A percentile compares a stretch with the other conserved stretches of the same genome.
phyloP scores from a whole-genome alignment of 345 rosid species.

The Camelina hispida region DNA sequence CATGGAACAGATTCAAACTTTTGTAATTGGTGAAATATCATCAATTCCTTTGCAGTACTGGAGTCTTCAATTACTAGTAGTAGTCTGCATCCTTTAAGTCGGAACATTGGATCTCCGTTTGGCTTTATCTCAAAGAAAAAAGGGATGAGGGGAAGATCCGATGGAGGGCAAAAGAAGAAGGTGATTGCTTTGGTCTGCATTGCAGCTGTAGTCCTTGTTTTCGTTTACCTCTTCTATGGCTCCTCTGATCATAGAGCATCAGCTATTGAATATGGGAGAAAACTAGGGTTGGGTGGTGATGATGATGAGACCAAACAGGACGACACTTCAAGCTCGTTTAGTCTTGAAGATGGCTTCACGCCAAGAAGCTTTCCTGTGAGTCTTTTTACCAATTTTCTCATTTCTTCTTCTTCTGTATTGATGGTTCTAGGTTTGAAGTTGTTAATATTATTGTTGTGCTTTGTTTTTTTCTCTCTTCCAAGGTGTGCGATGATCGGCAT shows the following conservation, averaged over 20 bases:
- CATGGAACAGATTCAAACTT: constrained; percentile 8
- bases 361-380: constrained; percentile 83
- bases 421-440: neutral
- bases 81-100: neutral
- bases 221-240: constrained; percentile 70
- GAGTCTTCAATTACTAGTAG: neutral
- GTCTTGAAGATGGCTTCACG: constrained; percentile 44
- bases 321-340: constrained; percentile 52
- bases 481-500: constrained; percentile 93
- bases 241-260: constrained; percentile 61
- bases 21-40: neutral
- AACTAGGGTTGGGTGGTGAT: constrained; percentile 79
- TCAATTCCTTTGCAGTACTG: neutral
- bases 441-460: neutral
- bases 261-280: constrained; percentile 79
- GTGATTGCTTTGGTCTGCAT: constrained; percentile 58
- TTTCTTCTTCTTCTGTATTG: neutral
- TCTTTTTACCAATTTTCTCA: constrained; percentile 2
- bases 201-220: constrained; percentile 60
- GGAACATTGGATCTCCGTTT: constrained; percentile 26
- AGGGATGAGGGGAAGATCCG: constrained; percentile 79
- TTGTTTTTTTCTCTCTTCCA: neutral
- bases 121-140: constrained; percentile 28
- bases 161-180: constrained; percentile 77
- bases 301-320: constrained; percentile 71